Percentiles rank a stretch among this genome's conserved stretches.
Conservation (phyloP, 1,284 basidiomycete species). For the Tilletiopsis washingtonensis region DNA sequence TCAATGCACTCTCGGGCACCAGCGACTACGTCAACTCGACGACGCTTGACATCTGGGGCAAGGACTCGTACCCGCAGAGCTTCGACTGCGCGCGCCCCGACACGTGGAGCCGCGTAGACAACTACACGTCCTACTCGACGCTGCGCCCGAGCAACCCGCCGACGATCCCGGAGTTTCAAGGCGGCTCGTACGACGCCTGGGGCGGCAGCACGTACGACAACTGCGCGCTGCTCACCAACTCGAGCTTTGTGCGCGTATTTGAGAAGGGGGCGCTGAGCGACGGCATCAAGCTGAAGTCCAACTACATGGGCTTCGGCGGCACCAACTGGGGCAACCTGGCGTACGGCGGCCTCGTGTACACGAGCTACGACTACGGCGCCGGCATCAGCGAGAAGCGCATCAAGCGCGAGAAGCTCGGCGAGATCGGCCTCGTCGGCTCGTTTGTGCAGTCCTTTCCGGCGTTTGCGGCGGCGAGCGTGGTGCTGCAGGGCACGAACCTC, state of each 20-base stretch:
- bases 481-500: neutral
- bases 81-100: conserved; percentile 65
- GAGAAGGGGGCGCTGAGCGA: conserved; percentile 18
- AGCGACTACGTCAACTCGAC: neutral
- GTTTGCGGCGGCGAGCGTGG: conserved; percentile 10
- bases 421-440: conserved; percentile 24
- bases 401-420: conserved; percentile 17
- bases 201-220: conserved; percentile 20
- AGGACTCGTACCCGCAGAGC: conserved; percentile 59
- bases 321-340: conserved; percentile 57
- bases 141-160: conserved; percentile 56
- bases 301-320: conserved; percentile 65
- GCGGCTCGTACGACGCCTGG: conserved; percentile 43
- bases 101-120: conserved; percentile 52
- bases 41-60: conserved; percentile 53
- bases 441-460: conserved; percentile 23
- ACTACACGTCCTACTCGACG: conserved; percentile 38
- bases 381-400: conserved; percentile 22
- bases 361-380: conserved; percentile 50
- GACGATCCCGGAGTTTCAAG: conserved; percentile 58
- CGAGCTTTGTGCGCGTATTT: conserved; percentile 19
- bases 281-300: conserved; percentile 46
- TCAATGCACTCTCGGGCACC: conserved; percentile 21
- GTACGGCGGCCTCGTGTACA: conserved; percentile 9
- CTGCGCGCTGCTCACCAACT: conserved; percentile 19